Base-by-base conservation (phyloP, 2,329 filamentous ascomycete species). In the Fusarium cicatricum region DNA sequence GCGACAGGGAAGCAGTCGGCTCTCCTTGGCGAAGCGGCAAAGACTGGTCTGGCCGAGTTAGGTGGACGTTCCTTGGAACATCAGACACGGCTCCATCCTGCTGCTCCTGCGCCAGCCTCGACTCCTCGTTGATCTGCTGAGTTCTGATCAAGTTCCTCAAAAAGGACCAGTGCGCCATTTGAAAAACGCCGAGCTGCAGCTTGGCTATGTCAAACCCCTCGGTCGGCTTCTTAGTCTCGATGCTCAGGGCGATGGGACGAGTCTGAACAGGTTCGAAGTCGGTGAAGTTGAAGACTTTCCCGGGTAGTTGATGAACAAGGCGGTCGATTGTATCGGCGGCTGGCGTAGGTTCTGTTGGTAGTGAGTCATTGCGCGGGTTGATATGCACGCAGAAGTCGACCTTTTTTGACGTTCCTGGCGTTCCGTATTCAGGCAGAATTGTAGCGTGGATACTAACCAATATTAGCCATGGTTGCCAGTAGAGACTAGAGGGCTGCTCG, bases 241-340 rank as follows among this genome's bases (percentile, higher is more conserved):
- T 60, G 36, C 45, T 53, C 15, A 52, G 12, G 16, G 28, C 34
- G 34, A 52, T 39, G 19, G 19, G 49, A 3, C 41, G 12, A 12
- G 54, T 28, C 10, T 23, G 19, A 1, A 52, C 11, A 10, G 49
- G 33, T 11, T 40, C 31, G 8, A 19, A 21, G 28, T 45, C 34
- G 16, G 34, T 45, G 5, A 39, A 37, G 23, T 28, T 52, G 33
- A 52, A 29, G 12, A 43, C 40, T 14, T 26, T 19, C 7, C 33
- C 16, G 14, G 38, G 38, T 11, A 31, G 11, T 15, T 29, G 23
- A 16, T 41, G n/a, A 3, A 29, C n/a, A 16, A 41, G 38, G 5
- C n/a, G 2, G n/a, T 41, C n/a, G 23, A 41, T 41, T 8, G 26
- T 26, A 3, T 29, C 23, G 3, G 38, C 23, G 21, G n/a, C 21